These are phyloP conservation scores for Sphaerostilbella broomeana DNA, from an alignment of 2,329 filamentous ascomycete genomes.

Conservation along the genomic window DNA sequence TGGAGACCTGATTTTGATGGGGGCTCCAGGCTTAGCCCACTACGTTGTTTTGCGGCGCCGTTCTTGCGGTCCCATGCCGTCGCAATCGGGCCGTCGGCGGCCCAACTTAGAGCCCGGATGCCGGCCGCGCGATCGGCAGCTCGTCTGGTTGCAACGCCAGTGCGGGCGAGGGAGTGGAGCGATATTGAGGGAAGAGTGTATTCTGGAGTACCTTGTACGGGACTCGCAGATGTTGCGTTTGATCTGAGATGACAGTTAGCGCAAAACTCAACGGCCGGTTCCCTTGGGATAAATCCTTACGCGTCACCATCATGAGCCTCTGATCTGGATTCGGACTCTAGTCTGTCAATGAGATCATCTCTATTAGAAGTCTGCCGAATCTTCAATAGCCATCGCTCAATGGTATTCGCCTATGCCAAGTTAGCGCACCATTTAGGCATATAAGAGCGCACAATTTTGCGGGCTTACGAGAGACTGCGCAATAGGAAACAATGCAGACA, in stretches of 20 bases:
- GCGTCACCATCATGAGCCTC: slow-evolving; percentile 18
- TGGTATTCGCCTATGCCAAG: slow-evolving; percentile 28
- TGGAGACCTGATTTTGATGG: slow-evolving; percentile 28
- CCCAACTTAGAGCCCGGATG: slow-evolving; percentile 16
- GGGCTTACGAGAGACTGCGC: slow-evolving; percentile 32
- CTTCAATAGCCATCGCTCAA: slow-evolving; percentile 34
- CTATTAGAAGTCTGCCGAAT: slow-evolving; percentile 25
- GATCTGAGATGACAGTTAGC: slow-evolving; percentile 11
- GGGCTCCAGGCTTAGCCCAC: slow-evolving; percentile 19
- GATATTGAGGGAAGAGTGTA: slow-evolving; percentile 19
- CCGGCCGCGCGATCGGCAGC: slow-evolving; percentile 13
- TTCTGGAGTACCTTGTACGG: slow-evolving; percentile 16
- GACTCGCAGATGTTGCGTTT: slow-evolving; percentile 11
- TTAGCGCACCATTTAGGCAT: neutral
- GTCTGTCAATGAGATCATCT: slow-evolving; percentile 17
- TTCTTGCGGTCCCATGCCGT: slow-evolving; percentile 22
- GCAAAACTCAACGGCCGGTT: neutral
- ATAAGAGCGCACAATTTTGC: neutral
- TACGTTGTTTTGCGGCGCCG: slow-evolving; percentile 22
- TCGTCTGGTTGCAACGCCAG: slow-evolving; percentile 12
- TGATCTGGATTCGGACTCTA: slow-evolving; percentile 18
- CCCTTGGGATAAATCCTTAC: slow-evolving; percentile 10
- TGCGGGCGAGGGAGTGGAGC: slow-evolving; percentile 19
- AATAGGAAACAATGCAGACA: slow-evolving; percentile 33
- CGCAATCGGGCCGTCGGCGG: slow-evolving; percentile 18